Conservation (phyloP, 345 rosid species). For the Trapa incisa region DNA sequence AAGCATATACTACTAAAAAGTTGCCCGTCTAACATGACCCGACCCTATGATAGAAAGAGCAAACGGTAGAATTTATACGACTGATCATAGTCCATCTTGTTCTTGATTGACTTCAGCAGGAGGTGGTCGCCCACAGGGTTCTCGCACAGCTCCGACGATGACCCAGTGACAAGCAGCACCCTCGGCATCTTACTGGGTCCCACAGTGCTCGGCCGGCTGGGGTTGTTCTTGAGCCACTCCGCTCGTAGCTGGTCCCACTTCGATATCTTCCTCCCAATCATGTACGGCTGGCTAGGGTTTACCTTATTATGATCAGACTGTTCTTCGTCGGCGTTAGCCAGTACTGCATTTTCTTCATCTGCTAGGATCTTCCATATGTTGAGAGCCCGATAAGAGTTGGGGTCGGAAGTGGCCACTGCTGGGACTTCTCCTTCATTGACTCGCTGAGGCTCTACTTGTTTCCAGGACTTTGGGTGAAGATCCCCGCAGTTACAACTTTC, state of each 20-base stretch:
- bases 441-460: too few species aligned
- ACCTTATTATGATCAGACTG: neutral
- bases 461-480: too few species aligned
- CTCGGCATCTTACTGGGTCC: neutral
- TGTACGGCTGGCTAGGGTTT: neutral
- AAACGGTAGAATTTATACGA: too few species aligned
- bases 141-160: conserved; percentile 6
- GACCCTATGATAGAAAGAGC: too few species aligned
- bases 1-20: too few species aligned
- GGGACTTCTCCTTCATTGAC: too few species aligned
- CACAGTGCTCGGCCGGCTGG: neutral
- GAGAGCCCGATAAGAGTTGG: neutral
- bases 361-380: conserved; percentile 7
- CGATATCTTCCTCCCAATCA: conserved; percentile 3
- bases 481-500: too few species aligned
- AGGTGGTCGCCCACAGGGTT: conserved; percentile 10
- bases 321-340: neutral
- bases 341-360: neutral
- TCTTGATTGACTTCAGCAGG: conserved; percentile 10
- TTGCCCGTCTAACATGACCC: too few species aligned
- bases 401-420: too few species aligned
- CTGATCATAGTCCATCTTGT: conserved; percentile 9
- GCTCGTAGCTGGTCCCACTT: conserved; percentile 5
- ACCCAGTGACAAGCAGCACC: conserved; percentile 6
- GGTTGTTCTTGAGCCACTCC: conserved; percentile 6